phyloP scores from a whole-genome alignment of 108 stramenopile genomes.

The Nitzschia sp. region DNA sequence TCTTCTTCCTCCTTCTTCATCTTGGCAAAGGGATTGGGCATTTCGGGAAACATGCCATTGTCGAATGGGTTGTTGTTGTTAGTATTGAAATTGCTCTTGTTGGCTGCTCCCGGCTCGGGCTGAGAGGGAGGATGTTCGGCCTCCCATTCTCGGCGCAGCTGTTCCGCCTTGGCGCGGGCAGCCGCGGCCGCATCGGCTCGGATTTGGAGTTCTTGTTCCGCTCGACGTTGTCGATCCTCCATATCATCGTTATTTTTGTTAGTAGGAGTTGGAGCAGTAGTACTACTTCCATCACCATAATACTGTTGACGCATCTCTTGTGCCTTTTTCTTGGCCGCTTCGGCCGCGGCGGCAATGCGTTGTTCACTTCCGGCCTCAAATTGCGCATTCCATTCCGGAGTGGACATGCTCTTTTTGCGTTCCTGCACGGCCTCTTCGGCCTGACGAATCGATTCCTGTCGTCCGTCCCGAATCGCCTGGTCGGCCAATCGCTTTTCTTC shows the following conservation, averaged over 20 bases:
- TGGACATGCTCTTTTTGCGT: neutral
- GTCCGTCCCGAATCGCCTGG: neutral
- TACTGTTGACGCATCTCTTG: neutral
- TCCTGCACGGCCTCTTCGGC: neutral
- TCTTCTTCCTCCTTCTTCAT: no score
- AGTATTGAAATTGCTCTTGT: no score
- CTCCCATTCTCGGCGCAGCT: neutral
- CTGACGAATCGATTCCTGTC: neutral
- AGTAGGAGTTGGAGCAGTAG: no score
- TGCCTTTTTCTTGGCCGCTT: neutral
- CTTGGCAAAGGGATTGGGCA: no score
- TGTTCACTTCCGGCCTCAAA: neutral
- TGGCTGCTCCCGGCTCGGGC: no score
- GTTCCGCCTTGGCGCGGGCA: neutral
- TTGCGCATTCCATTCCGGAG: neutral
- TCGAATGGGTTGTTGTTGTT: no score
- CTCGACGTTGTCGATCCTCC: neutral
- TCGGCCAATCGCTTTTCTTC: neutral
- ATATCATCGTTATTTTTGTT: neutral
- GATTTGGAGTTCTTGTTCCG: neutral
- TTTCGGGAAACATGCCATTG: no score
- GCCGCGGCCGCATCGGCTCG: neutral
- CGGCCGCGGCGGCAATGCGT: neutral
- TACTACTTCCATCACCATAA: no score
- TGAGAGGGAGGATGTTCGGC: no score